Percentiles rank a stretch among this genome's conserved stretches.
Evolutionary conservation across 805 yeast species (phyloP).

Genomic region (Maudiozyma bulderi): DNA sequence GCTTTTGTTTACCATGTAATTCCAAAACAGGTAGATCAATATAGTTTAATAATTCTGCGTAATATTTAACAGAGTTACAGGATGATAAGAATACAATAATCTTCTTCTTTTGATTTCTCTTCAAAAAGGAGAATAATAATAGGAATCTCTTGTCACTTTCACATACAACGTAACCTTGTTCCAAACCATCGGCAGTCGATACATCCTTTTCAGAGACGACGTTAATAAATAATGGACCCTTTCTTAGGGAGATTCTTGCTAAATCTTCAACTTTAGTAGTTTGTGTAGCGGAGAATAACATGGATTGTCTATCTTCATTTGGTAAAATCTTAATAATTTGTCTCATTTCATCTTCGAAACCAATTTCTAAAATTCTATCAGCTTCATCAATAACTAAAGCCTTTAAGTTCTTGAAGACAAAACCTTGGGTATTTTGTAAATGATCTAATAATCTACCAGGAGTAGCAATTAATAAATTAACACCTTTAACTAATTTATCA

Average conservation of each 20-base stretch:
- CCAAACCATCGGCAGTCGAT: conserved; percentile 93
- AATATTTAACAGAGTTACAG: conserved; percentile 94
- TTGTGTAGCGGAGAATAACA: conserved; percentile 98
- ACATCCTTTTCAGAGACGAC: conserved; percentile 76
- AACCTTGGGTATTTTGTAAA: conserved; percentile 89
- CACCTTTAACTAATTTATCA: conserved; percentile 88
- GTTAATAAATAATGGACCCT: conserved; percentile 89
- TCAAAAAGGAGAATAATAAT: conserved; percentile 82
- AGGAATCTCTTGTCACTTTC: conserved; percentile 92
- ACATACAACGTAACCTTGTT: conserved; percentile 97
- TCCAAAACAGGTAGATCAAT: conserved; percentile 95
- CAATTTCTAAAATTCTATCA: conserved; percentile 93
- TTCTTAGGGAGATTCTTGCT: conserved; percentile 89
- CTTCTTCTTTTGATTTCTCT: conserved; percentile 85
- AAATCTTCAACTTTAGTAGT: conserved; percentile 97
- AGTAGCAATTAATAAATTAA: conserved; percentile 86
- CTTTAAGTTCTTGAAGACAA: conserved; percentile 87
- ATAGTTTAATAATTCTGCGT: conserved; percentile 88
- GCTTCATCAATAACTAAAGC: conserved; percentile 96
- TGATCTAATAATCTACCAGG: conserved; percentile 97
- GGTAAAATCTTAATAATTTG: conserved; percentile 93
- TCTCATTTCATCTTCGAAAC: conserved; percentile 97
- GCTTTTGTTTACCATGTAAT: conserved; percentile 96
- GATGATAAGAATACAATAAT: conserved; percentile 91
- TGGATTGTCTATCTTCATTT: conserved; percentile 84